Conservation (phyloP, 1,284 basidiomycete species). For the Trichosporon ovoides region DNA sequence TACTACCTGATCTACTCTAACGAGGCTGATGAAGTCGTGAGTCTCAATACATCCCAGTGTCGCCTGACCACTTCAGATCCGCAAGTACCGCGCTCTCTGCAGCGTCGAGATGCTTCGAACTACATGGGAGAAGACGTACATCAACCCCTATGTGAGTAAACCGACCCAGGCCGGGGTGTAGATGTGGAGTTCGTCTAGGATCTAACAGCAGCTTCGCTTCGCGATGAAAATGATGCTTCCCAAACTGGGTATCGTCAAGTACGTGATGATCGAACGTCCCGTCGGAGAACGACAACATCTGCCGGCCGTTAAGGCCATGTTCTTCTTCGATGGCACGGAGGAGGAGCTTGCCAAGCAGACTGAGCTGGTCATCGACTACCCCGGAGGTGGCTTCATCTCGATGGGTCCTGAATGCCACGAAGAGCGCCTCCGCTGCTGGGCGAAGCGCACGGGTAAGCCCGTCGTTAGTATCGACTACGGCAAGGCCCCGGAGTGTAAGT, state of each 20-base stretch:
- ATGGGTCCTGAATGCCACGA: conserved; percentile 95
- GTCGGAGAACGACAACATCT: conserved; percentile 64
- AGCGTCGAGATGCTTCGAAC: conserved; percentile 91
- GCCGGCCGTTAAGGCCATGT: conserved; percentile 68
- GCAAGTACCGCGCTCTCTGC: conserved; percentile 82
- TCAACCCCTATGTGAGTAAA: conserved; percentile 75
- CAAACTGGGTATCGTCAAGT: conserved; percentile 61
- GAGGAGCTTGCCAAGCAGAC: conserved; percentile 62
- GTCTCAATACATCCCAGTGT: conserved; percentile 19
- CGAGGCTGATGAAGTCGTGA: conserved; percentile 88
- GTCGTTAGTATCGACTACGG: conserved; percentile 88
- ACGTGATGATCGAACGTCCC: conserved; percentile 76
- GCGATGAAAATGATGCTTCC: conserved; percentile 59
- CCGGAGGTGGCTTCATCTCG: conserved; percentile 92
- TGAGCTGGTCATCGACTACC: conserved; percentile 83
- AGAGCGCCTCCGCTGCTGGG: conserved; percentile 82
- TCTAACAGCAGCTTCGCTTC: conserved; percentile 60
- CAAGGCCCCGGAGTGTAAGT: conserved; percentile 89
- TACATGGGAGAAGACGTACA: conserved; percentile 89
- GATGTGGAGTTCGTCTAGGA: not conserved
- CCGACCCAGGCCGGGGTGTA: not conserved
- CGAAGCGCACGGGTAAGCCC: conserved; percentile 69
- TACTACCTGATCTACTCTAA: conserved; percentile 94
- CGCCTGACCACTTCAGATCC: conserved; percentile 57
- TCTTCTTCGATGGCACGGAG: conserved; percentile 75